phyloP scores from a whole-genome alignment of 208 protist genomes.

The Trypanosoma avium region DNA sequence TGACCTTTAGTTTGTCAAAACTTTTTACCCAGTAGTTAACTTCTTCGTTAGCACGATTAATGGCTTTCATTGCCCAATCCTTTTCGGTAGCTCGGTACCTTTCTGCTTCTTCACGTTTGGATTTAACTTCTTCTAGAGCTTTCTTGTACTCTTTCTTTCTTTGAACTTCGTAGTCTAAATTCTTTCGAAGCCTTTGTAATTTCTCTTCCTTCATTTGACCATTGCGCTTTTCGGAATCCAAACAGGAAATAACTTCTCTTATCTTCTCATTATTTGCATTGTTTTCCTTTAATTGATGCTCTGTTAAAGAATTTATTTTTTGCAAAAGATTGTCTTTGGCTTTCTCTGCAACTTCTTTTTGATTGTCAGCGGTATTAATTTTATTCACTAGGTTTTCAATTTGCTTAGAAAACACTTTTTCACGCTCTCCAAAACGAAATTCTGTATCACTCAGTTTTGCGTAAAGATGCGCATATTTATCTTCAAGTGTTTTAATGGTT shows the following conservation, averaged over 20 bases:
- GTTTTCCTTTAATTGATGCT: neutral
- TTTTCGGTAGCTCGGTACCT: conserved; percentile 54
- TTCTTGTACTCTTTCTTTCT: conserved; percentile 81
- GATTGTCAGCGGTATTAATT: conserved; percentile 8
- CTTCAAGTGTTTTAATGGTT: conserved; percentile 3
- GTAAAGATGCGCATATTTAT: conserved; percentile 5
- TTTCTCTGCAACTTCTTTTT: conserved; percentile 9
- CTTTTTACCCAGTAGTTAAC: conserved; percentile 71
- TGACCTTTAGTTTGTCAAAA: conserved; percentile 74
- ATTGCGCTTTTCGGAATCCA: conserved; percentile 27
- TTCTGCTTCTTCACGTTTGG: conserved; percentile 64
- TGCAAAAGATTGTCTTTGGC: conserved; percentile 8
- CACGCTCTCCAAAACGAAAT: neutral
- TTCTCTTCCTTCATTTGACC: conserved; percentile 26
- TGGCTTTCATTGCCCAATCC: conserved; percentile 50
- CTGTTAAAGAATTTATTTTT: conserved; percentile 4
- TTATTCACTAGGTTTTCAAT: conserved; percentile 9
- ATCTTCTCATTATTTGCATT: conserved; percentile 9
- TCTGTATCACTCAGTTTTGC: neutral
- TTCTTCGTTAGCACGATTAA: conserved; percentile 68
- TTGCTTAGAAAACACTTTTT: conserved; percentile 4
- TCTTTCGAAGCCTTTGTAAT: conserved; percentile 42
- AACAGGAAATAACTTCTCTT: conserved; percentile 9
- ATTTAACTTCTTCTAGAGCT: conserved; percentile 62
- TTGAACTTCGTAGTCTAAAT: conserved; percentile 61